Evolutionary conservation across 148 eudicot genomes (phyloP), one percentile per base, ranked within the genome.

Genomic region (Limonium bicolor): DNA sequence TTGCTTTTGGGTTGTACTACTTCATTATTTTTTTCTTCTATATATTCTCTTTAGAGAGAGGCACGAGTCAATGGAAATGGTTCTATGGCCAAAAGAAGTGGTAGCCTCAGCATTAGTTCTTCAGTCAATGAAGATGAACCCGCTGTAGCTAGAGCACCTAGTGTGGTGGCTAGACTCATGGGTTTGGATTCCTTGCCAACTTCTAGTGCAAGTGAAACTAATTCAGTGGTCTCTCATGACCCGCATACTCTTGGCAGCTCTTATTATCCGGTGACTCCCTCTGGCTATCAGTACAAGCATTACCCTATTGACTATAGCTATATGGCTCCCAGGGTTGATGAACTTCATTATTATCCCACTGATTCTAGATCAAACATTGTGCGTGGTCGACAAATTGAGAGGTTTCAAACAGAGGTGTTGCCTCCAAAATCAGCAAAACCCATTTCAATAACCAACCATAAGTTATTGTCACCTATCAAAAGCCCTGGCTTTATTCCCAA

Each of bases 121-220:
- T 64, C 77, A 11, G 47, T 66, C n/a, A 67, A 51, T 49, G 60
- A 47, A 48, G 87, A 76, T 62, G 86, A 86, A 27, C 74, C 67
- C 49, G 52, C 50, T 54, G 76, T 61, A 42, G 64, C 66, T 46
- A 77, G 55, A 81, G 74, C 85, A 4, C 93, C 95, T 9, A 82
- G 99, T 24, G 95, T 90, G 37, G 99, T 90, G 54, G 99, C 99
- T 45, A 80, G 85, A 46, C 95, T 90, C 61, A 90, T 90, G 99
- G 99, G 99, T 55, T 53, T 90, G 65, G 99, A 90, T 37, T 73
- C 87, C 7, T 63, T 90, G 72, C 99, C 99, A 19, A 68, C 70
- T 7, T 55, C 74, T 46, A 48, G 58, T 64, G 49, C 61, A 39
- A 41, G 69, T 46, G 95, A 78, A 51, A 57, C 83, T 36, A 41